Percentiles rank a stretch among this genome's conserved stretches.
Conservation (phyloP, 2,329 filamentous ascomycete genomes). For the Pestalotiopsis sp. region DNA sequence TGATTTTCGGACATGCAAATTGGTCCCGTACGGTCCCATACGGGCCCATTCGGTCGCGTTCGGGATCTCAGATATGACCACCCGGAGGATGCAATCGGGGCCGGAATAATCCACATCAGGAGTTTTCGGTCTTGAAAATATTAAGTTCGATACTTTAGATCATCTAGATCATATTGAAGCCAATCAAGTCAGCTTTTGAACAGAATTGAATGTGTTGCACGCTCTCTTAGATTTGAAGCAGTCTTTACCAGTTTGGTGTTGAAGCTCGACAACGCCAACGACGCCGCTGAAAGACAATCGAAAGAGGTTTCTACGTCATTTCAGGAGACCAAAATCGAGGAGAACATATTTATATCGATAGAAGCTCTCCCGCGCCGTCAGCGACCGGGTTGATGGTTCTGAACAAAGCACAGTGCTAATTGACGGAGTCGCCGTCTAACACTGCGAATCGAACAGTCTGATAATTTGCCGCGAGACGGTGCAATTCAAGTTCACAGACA, state of each 20-base stretch:
- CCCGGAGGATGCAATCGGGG: not conserved
- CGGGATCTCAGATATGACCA: not conserved
- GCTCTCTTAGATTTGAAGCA: not conserved
- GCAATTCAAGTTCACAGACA: not conserved
- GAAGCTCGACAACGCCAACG: not conserved
- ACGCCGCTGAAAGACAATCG: not conserved
- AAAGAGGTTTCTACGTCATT: too few species aligned
- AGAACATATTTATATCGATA: too few species aligned
- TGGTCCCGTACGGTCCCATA: not conserved
- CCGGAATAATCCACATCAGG: not conserved
- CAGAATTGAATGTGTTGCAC: not conserved
- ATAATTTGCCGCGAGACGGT: not conserved
- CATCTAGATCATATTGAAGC: not conserved
- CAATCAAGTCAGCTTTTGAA: not conserved
- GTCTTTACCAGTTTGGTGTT: not conserved
- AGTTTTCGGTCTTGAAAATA: not conserved
- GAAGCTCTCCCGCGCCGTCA: too few species aligned
- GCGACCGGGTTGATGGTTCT: too few species aligned
- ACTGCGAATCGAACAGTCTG: not conserved
- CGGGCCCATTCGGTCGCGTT: not conserved
- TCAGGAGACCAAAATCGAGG: too few species aligned
- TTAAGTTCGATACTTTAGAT: not conserved
- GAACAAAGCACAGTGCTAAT: not conserved
- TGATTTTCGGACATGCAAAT: not conserved
- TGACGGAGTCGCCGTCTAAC: not conserved